Conservation (phyloP, 2,329 filamentous ascomycete species). For the Monosporascus sp. region DNA sequence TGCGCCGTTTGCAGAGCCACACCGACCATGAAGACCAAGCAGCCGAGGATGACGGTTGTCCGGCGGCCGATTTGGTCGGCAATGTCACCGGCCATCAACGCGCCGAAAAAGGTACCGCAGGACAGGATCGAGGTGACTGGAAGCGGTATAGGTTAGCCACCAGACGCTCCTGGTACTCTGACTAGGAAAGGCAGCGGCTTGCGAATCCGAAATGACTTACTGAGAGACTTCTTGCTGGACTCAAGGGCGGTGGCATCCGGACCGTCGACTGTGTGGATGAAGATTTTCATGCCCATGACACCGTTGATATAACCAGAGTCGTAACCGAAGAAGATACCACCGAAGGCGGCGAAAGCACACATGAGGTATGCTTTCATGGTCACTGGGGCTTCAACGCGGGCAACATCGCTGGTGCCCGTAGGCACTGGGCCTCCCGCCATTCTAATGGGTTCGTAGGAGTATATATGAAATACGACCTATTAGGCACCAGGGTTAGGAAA, state of each 20-base stretch:
- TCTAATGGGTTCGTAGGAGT: neutral
- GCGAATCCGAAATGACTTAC: neutral
- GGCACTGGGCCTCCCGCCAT: slow-evolving; percentile 26
- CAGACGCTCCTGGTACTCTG: neutral
- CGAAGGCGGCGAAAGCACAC: slow-evolving; percentile 29
- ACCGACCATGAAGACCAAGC: slow-evolving; percentile 65
- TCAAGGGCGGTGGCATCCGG: slow-evolving; percentile 27
- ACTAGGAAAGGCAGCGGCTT: neutral
- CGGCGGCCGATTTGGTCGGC: slow-evolving; percentile 72
- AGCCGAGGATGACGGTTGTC: slow-evolving; percentile 67
- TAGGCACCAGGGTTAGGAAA: neutral
- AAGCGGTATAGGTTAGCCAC: neutral
- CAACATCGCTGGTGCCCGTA: slow-evolving; percentile 42
- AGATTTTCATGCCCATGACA: slow-evolving; percentile 33
- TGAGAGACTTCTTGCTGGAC: slow-evolving; percentile 46
- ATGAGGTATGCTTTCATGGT: slow-evolving; percentile 46
- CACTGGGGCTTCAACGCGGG: slow-evolving; percentile 53
- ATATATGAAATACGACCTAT: neutral
- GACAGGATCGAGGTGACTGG: slow-evolving; percentile 69
- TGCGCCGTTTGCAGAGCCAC: slow-evolving; percentile 59
- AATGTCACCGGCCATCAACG: slow-evolving; percentile 71
- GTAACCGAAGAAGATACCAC: slow-evolving; percentile 36
- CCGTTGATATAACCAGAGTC: slow-evolving; percentile 36
- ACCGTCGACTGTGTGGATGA: slow-evolving; percentile 30
- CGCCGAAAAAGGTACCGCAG: slow-evolving; percentile 72